Base-by-base conservation (phyloP, 805 yeast genomes). In the Saturnispora besseyi region DNA sequence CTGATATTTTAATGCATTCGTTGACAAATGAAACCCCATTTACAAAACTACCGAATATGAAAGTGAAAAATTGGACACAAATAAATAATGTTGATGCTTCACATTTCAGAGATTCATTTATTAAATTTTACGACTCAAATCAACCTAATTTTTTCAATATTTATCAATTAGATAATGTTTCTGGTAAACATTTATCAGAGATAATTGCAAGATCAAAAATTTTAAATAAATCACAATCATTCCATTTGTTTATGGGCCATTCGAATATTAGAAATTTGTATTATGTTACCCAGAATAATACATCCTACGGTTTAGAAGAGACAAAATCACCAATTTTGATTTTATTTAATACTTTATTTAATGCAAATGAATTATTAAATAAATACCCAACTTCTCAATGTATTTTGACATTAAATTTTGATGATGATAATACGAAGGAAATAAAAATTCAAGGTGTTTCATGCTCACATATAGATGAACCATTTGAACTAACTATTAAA, bases 1-100 rank as follows among this genome's bases (percentile, higher is more conserved):
- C 96, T 0, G 96, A 89, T 63, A 74, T 87, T 44, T 68, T 91
- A 52, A 87, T 90, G 95, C 95, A 90, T 59, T 87, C 96, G 0
- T 71, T 91, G 61, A 79, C 86, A 30, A 91, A 91, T 62, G 95
- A 87, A 58, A 82, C 82, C 24, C 93, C 96, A 0, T 72, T 91
- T 40, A 55, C 60, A 3, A 71, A 76, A 37, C 67, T 89, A 15
- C 96, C 97, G 0, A 69, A 71, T 28, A 71, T 91, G 71, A 70
- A 68, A 53, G 96, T 90, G 5, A 72, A 70, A 11, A 73, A 76
- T 3, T 87, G 93, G 86, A 75, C 83, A 28, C 71, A 73, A 11
- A 78, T 89, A 7, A 73, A 74, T 32, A 76, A 79, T 31, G 69
- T 84, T 2, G 64, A 74, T 21, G 77, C 79, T 5, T 70, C 79